These are phyloP conservation scores for Maudiozyma bulderi DNA, from an alignment of 805 yeast species.

Conservation along the genomic window DNA sequence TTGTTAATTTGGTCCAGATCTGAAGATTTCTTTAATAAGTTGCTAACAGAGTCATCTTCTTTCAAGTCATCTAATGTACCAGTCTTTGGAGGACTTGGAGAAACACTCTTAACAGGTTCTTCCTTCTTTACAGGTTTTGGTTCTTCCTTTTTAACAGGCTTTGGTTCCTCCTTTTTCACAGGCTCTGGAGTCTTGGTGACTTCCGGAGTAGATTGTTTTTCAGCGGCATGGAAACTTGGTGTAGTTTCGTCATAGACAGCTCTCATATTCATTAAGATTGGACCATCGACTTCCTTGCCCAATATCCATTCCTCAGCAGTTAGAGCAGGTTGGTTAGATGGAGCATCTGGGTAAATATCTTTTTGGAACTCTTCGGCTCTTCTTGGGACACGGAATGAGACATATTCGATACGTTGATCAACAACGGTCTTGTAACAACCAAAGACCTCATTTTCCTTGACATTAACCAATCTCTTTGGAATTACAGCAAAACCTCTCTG, in stretches of 20 bases:
- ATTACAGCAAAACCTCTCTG: conserved; percentile 93
- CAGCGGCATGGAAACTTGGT: conserved; percentile 36
- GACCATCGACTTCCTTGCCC: conserved; percentile 78
- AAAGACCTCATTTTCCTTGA: conserved; percentile 76
- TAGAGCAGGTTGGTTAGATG: conserved; percentile 69
- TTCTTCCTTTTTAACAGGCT: not conserved
- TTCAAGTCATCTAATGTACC: conserved; percentile 18
- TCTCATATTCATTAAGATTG: conserved; percentile 66
- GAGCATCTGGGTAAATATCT: conserved; percentile 88
- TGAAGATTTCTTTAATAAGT: conserved; percentile 23
- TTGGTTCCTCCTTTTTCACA: conserved; percentile 1
- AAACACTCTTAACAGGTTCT: conserved; percentile 5
- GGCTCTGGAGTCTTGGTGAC: conserved; percentile 12
- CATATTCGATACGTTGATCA: conserved; percentile 78
- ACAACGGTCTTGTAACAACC: conserved; percentile 79
- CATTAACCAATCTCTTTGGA: conserved; percentile 72
- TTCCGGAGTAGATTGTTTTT: conserved; percentile 18
- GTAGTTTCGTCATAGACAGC: conserved; percentile 69
- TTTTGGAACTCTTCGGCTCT: conserved; percentile 86
- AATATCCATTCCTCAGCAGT: conserved; percentile 68
- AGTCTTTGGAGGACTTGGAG: conserved; percentile 5
- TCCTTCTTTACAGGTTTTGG: conserved; percentile 6
- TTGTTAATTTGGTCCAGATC: conserved; percentile 23
- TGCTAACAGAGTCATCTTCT: conserved; percentile 21
- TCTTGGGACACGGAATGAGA: conserved; percentile 89